Percentiles rank a stretch among this genome's conserved stretches.
These are phyloP conservation scores for Inga oerstediana DNA, from an alignment of 306 rosid genomes.

Conservation along the genomic window DNA sequence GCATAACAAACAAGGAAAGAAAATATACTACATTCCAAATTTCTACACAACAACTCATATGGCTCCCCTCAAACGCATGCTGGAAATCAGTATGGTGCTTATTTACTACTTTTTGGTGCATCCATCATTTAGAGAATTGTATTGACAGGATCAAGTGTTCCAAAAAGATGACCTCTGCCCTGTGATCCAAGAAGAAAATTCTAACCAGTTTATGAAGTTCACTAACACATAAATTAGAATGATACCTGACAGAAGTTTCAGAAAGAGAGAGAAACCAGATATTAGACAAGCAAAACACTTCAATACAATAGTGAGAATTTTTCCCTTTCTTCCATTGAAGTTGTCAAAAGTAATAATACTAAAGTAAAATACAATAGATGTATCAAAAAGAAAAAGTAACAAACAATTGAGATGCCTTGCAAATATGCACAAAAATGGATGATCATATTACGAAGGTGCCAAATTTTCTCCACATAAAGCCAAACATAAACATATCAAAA, in stretches of 20 bases:
- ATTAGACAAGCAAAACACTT: not conserved
- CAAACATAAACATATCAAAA: not conserved
- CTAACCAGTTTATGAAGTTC: constrained; percentile 18
- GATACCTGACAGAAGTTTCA: not conserved
- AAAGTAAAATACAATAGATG: not conserved
- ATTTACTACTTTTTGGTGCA: not conserved
- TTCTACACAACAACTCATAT: not conserved
- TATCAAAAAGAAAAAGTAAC: not conserved
- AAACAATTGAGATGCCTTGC: constrained; percentile 3
- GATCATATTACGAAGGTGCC: not conserved
- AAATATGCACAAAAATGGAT: not conserved
- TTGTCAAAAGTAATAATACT: not conserved
- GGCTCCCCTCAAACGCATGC: not conserved
- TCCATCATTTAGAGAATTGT: not conserved
- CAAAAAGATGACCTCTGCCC: constrained; percentile 2
- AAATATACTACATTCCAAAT: not conserved
- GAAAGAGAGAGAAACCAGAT: constrained; percentile 2
- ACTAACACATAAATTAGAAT: constrained; percentile 4
- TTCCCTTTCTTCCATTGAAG: not conserved
- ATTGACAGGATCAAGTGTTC: constrained; percentile 9
- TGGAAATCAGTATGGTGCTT: not conserved
- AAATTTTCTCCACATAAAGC: not conserved
- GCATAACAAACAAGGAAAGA: not conserved
- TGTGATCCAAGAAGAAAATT: constrained; percentile 26
- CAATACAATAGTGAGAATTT: not conserved